Conservation (phyloP, 495 filamentous ascomycete species). For the Hyaloscypha variabilis region DNA sequence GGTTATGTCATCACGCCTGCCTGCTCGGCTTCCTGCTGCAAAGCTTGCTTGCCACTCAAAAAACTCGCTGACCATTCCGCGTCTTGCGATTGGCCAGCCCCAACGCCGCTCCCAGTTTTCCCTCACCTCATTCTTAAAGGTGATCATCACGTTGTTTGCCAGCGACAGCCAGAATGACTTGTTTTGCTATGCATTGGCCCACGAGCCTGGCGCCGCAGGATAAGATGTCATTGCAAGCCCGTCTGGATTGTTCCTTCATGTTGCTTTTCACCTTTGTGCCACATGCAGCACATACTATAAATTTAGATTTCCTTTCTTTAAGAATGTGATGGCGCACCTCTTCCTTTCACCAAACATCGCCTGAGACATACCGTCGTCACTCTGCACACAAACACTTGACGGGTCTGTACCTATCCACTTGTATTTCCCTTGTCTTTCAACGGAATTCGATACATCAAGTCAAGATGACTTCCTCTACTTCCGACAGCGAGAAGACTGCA, state of each 20-base stretch:
- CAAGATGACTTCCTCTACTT: background rate
- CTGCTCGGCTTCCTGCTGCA: background rate
- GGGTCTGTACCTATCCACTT: too few species aligned
- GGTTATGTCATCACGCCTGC: background rate
- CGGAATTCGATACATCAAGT: background rate
- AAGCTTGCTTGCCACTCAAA: background rate
- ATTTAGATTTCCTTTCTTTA: too few species aligned
- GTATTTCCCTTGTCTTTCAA: too few species aligned
- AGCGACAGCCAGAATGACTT: background rate
- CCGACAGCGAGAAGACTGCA: background rate
- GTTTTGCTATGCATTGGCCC: background rate
- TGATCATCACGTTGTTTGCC: background rate
- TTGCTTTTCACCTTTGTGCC: background rate
- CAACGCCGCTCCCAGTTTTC: background rate
- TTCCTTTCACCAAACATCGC: too few species aligned
- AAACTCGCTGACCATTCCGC: slow-evolving; percentile 1
- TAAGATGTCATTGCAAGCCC: background rate
- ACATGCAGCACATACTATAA: background rate
- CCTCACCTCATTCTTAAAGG: background rate
- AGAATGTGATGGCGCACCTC: too few species aligned
- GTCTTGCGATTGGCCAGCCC: background rate
- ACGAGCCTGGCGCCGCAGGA: background rate
- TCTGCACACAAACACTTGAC: too few species aligned
- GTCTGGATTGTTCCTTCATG: background rate
- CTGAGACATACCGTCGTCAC: too few species aligned